These are phyloP conservation scores for Coemansia sp. DNA, from an alignment of 192 early-diverging fungal genomes.

Conservation along the genomic window DNA sequence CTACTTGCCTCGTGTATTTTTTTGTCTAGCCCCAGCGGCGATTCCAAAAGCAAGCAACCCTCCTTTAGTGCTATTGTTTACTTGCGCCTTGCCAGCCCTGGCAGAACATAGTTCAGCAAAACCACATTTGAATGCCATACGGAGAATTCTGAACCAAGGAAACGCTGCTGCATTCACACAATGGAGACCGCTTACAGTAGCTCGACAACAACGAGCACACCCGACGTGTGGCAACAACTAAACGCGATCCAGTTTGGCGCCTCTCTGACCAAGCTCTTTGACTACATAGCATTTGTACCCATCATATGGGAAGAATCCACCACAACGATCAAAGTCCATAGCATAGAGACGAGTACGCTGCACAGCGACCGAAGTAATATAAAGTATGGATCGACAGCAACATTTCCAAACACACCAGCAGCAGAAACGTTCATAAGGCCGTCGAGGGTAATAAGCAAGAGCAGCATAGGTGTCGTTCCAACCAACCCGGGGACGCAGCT, in stretches of 20 bases:
- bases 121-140: not conserved
- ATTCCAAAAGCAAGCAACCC: not conserved
- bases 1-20: not conserved
- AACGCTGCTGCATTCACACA: not conserved
- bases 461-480: constrained; percentile 10
- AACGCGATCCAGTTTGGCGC: constrained; percentile 31
- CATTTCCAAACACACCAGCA: not conserved
- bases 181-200: constrained; percentile 11
- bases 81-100: not conserved
- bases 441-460: not conserved
- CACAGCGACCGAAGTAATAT: not conserved
- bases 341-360: not conserved
- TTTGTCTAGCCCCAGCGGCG: not conserved
- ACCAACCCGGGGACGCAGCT: constrained; percentile 28
- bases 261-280: constrained; percentile 19
- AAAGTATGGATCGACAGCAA: not conserved
- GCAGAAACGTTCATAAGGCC: not conserved
- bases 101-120: not conserved
- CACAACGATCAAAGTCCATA: not conserved
- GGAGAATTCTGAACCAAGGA: not conserved
- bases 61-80: not conserved
- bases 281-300: constrained; percentile 19
- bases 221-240: constrained; percentile 54
- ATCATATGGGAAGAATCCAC: constrained; percentile 12
- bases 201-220: constrained; percentile 6